Evolutionary conservation across 345 rosid species (phyloP).

Genomic region (Citrus unshiu): DNA sequence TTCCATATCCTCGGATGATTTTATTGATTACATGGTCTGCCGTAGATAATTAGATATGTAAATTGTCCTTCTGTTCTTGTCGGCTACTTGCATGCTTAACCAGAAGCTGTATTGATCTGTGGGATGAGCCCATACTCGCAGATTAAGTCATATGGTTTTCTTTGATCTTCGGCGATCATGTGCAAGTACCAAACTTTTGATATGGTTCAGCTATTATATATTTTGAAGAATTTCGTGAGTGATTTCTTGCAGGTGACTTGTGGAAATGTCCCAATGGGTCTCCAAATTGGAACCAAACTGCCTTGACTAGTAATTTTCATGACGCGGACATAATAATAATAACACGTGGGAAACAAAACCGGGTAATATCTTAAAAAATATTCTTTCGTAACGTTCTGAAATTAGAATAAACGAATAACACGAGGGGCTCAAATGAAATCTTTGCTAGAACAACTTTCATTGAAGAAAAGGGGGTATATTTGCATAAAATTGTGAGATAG

Average conservation of each 20-base stretch:
- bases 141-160: not conserved
- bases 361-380: too few relatives aligned
- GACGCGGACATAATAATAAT: not conserved
- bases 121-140: not conserved
- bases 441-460: too few relatives aligned
- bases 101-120: too few relatives aligned
- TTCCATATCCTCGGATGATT: not conserved
- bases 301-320: not conserved
- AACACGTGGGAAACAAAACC: not conserved
- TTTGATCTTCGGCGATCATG: not conserved
- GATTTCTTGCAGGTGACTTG: not conserved
- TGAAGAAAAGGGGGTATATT: not conserved
- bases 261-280: not conserved
- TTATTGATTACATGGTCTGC: not conserved
- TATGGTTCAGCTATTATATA: not conserved
- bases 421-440: not conserved
- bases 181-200: not conserved
- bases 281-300: not conserved
- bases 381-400: too few relatives aligned
- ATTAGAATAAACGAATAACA: too few relatives aligned
- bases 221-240: not conserved
- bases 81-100: not conserved
- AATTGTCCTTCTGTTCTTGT: not conserved
- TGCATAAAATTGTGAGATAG: not conserved
- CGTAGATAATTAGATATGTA: not conserved